Evolutionary conservation across 371 early-diverging fungal genomes (phyloP).

Genomic region (Syncephalastrum contaminatum): DNA sequence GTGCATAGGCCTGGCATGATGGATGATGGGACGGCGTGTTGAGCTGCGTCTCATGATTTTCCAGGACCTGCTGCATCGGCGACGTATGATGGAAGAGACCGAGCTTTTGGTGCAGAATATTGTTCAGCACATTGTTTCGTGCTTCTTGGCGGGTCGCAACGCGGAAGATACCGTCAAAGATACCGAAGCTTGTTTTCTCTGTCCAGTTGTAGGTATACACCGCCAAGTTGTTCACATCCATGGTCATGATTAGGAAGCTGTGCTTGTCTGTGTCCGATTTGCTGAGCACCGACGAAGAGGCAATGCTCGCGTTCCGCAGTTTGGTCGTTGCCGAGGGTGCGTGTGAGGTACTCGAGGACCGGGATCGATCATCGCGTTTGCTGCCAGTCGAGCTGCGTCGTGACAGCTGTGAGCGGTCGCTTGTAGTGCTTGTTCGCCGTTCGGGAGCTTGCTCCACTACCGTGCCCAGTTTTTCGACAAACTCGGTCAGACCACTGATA

Average conservation of each 20-base stretch:
- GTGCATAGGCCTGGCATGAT: constrained; percentile 2
- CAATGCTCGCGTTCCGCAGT: too few relatives aligned
- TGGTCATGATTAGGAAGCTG: constrained; percentile 62
- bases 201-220: constrained; percentile 77
- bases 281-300: too few relatives aligned
- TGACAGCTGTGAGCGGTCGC: constrained; percentile 36
- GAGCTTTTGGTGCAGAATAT: constrained; percentile 71
- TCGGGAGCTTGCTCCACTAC: constrained; percentile 9
- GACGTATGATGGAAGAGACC: constrained; percentile 65
- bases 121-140: constrained; percentile 53
- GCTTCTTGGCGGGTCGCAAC: constrained; percentile 49
- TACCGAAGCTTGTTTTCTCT: constrained; percentile 48
- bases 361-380: constrained; percentile 24
- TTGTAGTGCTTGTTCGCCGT: constrained; percentile 46
- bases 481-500: constrained; percentile 59
- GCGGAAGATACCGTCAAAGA: constrained; percentile 49
- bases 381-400: constrained; percentile 28
- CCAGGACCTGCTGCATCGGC: constrained; percentile 22
- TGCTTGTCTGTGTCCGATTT: constrained; percentile 38
- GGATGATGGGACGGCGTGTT: constrained; percentile 6
- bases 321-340: not conserved
- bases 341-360: constrained; percentile 26
- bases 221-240: constrained; percentile 57
- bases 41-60: constrained; percentile 13
- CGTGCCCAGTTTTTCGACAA: constrained; percentile 47